phyloP scores from a whole-genome alignment of 768 basidiomycete species.

The Aureoboletus auriporus region DNA sequence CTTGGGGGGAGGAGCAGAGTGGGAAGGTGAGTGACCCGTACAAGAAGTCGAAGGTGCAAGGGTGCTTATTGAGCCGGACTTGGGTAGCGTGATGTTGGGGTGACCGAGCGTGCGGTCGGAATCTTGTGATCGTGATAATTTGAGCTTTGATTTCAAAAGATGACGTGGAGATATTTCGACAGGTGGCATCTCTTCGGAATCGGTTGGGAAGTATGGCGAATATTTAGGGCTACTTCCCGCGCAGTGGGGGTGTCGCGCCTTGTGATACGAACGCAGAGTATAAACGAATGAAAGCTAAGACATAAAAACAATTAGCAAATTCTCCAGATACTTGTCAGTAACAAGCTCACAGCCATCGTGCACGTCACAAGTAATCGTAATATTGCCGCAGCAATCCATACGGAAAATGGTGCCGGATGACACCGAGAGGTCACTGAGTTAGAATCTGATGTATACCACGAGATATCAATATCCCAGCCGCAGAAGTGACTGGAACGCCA shows the following conservation, averaged over 20 bases:
- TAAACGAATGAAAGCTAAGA: slow-evolving; percentile 23
- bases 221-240: slow-evolving; percentile 8
- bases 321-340: not conserved
- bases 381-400: slow-evolving; percentile 53
- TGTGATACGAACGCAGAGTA: slow-evolving; percentile 14
- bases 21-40: slow-evolving; percentile 21
- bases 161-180: slow-evolving; percentile 8
- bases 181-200: slow-evolving; percentile 18
- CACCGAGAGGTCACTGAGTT: slow-evolving; percentile 17
- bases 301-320: slow-evolving; percentile 5
- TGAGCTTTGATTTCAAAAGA: slow-evolving; percentile 11
- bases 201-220: slow-evolving; percentile 17
- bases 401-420: slow-evolving; percentile 32
- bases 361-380: slow-evolving; percentile 53
- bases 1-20: slow-evolving; percentile 11
- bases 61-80: slow-evolving; percentile 25
- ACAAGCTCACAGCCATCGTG: slow-evolving; percentile 47
- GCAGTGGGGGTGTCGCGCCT: slow-evolving; percentile 16
- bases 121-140: slow-evolving; percentile 15
- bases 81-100: slow-evolving; percentile 22
- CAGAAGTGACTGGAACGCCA: slow-evolving; percentile 57
- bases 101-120: slow-evolving; percentile 16
- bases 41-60: slow-evolving; percentile 24
- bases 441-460: slow-evolving; percentile 50
- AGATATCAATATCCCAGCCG: slow-evolving; percentile 58